Conservation (phyloP, 257 asterid species). For the Phtheirospermum japonicum region DNA sequence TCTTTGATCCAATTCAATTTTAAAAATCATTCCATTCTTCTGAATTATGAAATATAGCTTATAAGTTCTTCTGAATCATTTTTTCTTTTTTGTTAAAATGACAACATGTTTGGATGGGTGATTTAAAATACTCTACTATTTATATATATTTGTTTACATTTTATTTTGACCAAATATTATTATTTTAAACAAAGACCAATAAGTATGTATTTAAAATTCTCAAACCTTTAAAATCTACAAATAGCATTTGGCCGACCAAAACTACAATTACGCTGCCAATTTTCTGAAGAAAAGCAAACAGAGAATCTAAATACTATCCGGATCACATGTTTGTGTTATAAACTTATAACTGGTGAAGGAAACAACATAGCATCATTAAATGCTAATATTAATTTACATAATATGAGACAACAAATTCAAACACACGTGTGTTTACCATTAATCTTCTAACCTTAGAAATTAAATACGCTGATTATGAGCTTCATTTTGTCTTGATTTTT, state of each 20-base stretch:
- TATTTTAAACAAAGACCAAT: too few species aligned
- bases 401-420: background rate
- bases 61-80: too few species aligned
- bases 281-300: background rate
- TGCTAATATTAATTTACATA: background rate
- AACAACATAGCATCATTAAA: background rate
- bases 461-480: constrained; percentile 5
- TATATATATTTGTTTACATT: too few species aligned
- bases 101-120: too few species aligned
- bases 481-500: constrained; percentile 22
- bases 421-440: background rate
- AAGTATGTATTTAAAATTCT: too few species aligned
- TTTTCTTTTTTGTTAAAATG: too few species aligned
- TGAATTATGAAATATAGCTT: too few species aligned
- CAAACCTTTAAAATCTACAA: background rate
- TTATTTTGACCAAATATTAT: too few species aligned
- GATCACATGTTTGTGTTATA: background rate
- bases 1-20: too few species aligned
- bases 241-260: constrained; percentile 11
- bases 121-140: too few species aligned
- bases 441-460: background rate
- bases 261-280: background rate
- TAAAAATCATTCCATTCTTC: too few species aligned
- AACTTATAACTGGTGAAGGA: background rate
- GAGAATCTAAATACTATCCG: background rate